Conservation (phyloP, 78 protist species). For the Acrasis kona region DNA sequence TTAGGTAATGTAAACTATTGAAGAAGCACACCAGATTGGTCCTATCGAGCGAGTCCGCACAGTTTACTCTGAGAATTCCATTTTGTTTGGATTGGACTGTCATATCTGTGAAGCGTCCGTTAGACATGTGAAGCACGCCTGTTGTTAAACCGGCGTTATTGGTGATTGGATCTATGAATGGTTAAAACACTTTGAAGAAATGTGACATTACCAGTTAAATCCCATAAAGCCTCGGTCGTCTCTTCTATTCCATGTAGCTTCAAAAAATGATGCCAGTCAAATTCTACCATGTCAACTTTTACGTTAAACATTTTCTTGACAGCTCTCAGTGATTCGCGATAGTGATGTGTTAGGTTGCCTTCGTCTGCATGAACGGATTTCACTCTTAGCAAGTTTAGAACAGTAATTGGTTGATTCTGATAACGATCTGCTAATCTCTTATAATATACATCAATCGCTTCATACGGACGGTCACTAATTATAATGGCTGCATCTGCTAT, state of each 20-base stretch:
- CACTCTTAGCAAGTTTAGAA: not conserved
- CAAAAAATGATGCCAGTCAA: slow-evolving; percentile 4
- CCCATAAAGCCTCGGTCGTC: slow-evolving; percentile 15
- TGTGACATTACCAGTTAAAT: too few species aligned
- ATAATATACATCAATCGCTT: not conserved
- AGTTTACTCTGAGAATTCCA: slow-evolving; percentile 7
- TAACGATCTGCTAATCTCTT: not conserved
- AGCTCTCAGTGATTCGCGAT: not conserved
- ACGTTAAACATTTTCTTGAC: slow-evolving; percentile 5
- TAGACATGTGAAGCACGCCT: too few species aligned
- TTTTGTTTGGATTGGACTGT: not conserved
- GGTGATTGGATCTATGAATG: too few species aligned
- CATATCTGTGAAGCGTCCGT: not conserved
- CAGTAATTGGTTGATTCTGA: not conserved
- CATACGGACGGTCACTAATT: not conserved
- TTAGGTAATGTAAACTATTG: not conserved
- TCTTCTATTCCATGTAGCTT: not conserved
- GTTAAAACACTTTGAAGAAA: too few species aligned
- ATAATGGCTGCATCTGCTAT: not conserved
- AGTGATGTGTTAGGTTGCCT: not conserved
- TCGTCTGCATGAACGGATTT: not conserved
- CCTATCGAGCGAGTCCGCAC: slow-evolving; percentile 17
- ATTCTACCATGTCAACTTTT: not conserved
- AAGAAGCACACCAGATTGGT: slow-evolving; percentile 3
- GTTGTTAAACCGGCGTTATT: too few species aligned